Conservation (phyloP, 306 rosid genomes). For the Herpetospermum pedunculosum region DNA sequence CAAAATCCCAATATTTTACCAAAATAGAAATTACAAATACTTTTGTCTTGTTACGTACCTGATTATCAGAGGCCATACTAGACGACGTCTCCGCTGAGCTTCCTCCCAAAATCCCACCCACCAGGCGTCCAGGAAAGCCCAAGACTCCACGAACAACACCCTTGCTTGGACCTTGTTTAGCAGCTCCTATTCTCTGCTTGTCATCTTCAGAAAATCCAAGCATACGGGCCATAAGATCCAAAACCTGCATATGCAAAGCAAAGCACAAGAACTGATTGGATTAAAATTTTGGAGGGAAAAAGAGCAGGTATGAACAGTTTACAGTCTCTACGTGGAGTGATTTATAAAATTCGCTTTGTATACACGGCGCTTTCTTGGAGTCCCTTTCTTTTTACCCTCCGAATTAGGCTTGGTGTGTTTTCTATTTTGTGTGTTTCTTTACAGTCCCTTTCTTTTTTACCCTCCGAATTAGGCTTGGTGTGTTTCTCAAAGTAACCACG, state of each 20-base stretch:
- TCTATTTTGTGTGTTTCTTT: too few species aligned
- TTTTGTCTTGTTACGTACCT: conserved; percentile 15
- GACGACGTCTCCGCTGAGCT: conserved; percentile 39
- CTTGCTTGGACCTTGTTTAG: conserved; percentile 77
- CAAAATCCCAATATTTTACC: background rate
- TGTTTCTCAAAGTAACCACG: background rate
- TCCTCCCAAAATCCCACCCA: conserved; percentile 86
- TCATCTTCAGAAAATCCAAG: conserved; percentile 89
- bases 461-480: too few species aligned
- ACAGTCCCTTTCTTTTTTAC: too few species aligned
- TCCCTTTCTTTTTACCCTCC: too few species aligned
- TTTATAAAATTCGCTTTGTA: too few species aligned
- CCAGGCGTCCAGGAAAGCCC: conserved; percentile 88
- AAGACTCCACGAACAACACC: conserved; percentile 96
- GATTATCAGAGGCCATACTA: conserved; percentile 55
- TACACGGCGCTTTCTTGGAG: too few species aligned
- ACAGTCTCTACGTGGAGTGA: background rate
- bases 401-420: too few species aligned
- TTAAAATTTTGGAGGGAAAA: background rate
- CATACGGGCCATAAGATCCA: conserved; percentile 97
- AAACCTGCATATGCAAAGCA: conserved; percentile 39
- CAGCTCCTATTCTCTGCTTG: conserved; percentile 80
- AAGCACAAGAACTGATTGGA: conserved; percentile 4
- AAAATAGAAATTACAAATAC: background rate
- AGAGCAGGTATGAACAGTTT: background rate